These are phyloP conservation scores for Xanthoparmelia taractica DNA, from an alignment of 495 filamentous ascomycete species.

Conservation along the genomic window DNA sequence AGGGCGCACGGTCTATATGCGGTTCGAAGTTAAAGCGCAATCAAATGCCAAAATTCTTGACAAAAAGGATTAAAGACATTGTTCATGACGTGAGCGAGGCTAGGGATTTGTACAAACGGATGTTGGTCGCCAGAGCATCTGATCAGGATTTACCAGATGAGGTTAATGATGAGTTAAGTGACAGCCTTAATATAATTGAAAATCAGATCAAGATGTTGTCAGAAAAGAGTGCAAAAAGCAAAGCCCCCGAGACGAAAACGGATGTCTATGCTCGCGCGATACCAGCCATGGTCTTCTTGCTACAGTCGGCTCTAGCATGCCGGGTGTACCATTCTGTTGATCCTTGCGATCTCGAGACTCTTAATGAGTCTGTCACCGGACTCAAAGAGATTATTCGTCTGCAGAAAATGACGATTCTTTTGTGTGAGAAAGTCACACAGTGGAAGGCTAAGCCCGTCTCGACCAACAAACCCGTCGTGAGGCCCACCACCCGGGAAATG, in stretches of 20 bases:
- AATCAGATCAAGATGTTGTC: constrained; percentile 3
- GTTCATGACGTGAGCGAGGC: constrained; percentile 1
- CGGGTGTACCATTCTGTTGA: background rate
- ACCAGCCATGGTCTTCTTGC: constrained; percentile 15
- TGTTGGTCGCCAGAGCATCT: background rate
- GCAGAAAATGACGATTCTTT: constrained; percentile 7
- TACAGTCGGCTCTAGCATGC: constrained; percentile 12
- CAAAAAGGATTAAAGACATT: constrained; percentile 1
- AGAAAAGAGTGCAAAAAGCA: background rate
- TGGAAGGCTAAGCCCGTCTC: constrained; percentile 18
- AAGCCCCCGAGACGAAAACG: constrained; percentile 11
- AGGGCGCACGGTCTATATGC: constrained; percentile 7
- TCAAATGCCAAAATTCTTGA: constrained; percentile 7
- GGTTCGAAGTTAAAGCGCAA: background rate
- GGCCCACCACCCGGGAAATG: constrained; percentile 8
- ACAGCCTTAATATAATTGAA: constrained; percentile 6
- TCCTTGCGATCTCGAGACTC: constrained; percentile 7
- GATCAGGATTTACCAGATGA: constrained; percentile 1
- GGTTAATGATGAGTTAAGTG: background rate
- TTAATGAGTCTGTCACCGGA: background rate
- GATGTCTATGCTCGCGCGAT: constrained; percentile 24
- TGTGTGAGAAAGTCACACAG: constrained; percentile 17
- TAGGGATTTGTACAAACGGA: background rate
- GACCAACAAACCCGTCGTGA: constrained; percentile 9
- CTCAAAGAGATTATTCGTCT: constrained; percentile 18